Conservation (phyloP, 768 basidiomycete species). For the Lentinula sp. region DNA sequence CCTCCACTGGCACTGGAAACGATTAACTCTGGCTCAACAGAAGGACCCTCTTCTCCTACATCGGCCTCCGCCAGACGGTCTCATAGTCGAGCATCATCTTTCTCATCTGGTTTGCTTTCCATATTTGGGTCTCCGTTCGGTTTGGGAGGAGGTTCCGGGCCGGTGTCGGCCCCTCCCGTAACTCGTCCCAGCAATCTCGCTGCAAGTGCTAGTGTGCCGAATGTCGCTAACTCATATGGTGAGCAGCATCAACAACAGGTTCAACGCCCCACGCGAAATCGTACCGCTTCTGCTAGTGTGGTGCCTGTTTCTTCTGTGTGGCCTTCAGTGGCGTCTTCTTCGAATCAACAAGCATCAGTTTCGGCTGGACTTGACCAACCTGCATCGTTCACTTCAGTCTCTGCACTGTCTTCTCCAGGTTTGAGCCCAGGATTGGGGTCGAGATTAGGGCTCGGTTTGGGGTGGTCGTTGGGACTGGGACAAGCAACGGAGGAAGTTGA, state of each 20-base stretch:
- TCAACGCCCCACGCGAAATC: slow-evolving; percentile 7
- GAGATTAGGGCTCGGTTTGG: slow-evolving; percentile 1
- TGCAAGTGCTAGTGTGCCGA: neutral
- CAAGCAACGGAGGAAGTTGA: slow-evolving; percentile 38
- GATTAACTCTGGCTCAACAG: slow-evolving; percentile 3
- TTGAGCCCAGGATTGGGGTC: neutral
- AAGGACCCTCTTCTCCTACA: slow-evolving; percentile 8
- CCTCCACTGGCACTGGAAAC: slow-evolving; percentile 1
- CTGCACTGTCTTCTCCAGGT: slow-evolving; percentile 3
- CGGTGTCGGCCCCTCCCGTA: neutral
- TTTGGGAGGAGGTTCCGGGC: neutral
- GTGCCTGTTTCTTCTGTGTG: slow-evolving; percentile 7
- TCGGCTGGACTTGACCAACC: neutral
- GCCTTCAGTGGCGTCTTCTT: slow-evolving; percentile 12
- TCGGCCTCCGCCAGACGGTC: slow-evolving; percentile 23
- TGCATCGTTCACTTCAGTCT: slow-evolving; percentile 14
- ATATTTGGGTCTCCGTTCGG: slow-evolving; percentile 1
- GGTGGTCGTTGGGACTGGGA: neutral
- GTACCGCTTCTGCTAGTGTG: slow-evolving; percentile 9
- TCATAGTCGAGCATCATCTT: slow-evolving; percentile 46
- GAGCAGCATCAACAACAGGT: slow-evolving; percentile 29
- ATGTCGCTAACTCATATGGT: neutral
- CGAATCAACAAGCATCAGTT: neutral
- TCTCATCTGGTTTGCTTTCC: slow-evolving; percentile 44
- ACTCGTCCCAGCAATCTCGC: slow-evolving; percentile 1